A percentile compares a stretch with the other conserved stretches of the same genome.
Conservation (phyloP, 805 yeast species). For the Lachancea sp. region DNA sequence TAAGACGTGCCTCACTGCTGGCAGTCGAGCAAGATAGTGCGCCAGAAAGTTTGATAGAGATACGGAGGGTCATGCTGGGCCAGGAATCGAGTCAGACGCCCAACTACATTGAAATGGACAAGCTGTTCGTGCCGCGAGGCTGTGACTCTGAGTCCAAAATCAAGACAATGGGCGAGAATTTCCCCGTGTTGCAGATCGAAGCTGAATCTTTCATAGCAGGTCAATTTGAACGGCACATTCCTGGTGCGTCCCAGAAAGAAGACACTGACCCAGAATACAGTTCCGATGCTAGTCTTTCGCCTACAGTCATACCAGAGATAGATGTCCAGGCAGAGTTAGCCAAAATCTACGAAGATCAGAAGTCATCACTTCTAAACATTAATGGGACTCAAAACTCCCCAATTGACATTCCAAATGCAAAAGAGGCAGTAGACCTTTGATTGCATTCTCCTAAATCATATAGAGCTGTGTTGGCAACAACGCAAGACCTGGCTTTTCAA, state of each 20-base stretch:
- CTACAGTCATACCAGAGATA: neutral
- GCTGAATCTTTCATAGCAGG: slow-evolving; percentile 1
- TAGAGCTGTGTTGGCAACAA: neutral
- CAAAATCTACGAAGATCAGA: slow-evolving; percentile 4
- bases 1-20: slow-evolving; percentile 11
- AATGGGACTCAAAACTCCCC: neutral
- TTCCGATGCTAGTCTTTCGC: too few species aligned
- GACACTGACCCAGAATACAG: neutral
- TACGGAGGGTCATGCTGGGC: neutral
- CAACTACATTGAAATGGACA: slow-evolving; percentile 16
- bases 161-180: slow-evolving; percentile 31
- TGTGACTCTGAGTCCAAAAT: slow-evolving; percentile 52
- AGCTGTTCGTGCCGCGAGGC: slow-evolving; percentile 40
- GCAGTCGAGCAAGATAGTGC: slow-evolving; percentile 7
- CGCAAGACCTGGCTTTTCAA: neutral
- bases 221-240: slow-evolving; percentile 4
- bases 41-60: slow-evolving; percentile 1
- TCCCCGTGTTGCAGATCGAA: slow-evolving; percentile 23
- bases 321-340: slow-evolving; percentile 8
- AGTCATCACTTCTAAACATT: neutral
- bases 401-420: neutral
- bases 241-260: slow-evolving; percentile 6
- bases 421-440: neutral
- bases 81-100: slow-evolving; percentile 5
- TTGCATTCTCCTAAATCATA: neutral